Evolutionary conservation across 1,284 basidiomycete genomes (phyloP).

Genomic region (Agaricales sp.): DNA sequence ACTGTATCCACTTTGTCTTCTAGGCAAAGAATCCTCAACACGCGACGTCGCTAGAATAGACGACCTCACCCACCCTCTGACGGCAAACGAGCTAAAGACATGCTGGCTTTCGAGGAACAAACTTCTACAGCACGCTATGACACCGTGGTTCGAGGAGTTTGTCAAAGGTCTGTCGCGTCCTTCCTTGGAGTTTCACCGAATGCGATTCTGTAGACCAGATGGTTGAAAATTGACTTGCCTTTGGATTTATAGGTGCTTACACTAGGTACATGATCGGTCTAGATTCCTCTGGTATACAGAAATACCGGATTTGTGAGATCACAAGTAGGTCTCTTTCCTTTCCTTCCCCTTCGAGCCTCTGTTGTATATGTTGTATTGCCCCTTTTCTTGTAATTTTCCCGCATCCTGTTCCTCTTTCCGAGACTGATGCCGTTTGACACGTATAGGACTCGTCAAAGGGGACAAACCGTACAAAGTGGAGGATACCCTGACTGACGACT

Average conservation of each 20-base stretch:
- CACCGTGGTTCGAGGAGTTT: conserved; percentile 72
- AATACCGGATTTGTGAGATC: conserved; percentile 81
- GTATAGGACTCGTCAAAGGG: conserved; percentile 36
- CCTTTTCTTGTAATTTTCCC: conserved; percentile 24
- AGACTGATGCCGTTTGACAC: too few relatives aligned
- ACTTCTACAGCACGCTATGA: conserved; percentile 54
- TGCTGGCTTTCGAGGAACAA: conserved; percentile 53
- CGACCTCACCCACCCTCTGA: too few relatives aligned
- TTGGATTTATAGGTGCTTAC: conserved; percentile 51
- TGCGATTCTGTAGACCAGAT: conserved; percentile 5
- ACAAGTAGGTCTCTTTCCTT: conserved; percentile 37
- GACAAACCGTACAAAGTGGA: conserved; percentile 72
- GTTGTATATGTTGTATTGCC: conserved; percentile 7
- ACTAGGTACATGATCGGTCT: conserved; percentile 68
- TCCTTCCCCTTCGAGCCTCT: conserved; percentile 10
- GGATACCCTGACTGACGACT: conserved; percentile 47
- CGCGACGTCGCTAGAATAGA: too few relatives aligned
- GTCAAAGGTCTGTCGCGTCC: conserved; percentile 47
- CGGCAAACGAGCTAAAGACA: conserved; percentile 43
- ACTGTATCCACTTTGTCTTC: too few relatives aligned
- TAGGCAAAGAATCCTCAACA: conserved; percentile 26
- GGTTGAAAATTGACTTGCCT: conserved; percentile 1
- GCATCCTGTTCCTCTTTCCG: too few relatives aligned
- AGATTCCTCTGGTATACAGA: conserved; percentile 37
- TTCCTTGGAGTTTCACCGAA: conserved; percentile 5